Evolutionary conservation across 2,329 filamentous ascomycete genomes (phyloP).

Genomic region (Trichophyton benhamiae): DNA sequence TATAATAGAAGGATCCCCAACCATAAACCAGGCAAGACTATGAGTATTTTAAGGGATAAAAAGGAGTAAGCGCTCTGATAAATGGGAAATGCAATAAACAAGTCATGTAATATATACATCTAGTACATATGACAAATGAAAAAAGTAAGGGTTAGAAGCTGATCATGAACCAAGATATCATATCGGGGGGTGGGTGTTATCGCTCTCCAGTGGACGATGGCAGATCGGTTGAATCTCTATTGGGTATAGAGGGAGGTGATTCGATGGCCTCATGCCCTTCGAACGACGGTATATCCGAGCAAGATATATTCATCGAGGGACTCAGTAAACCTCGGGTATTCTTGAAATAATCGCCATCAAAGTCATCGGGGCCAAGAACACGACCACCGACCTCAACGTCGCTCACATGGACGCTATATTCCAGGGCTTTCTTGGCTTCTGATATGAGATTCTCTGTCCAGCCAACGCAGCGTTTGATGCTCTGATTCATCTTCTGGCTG

Average conservation of each 20-base stretch:
- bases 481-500: conserved; percentile 91
- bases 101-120: neutral
- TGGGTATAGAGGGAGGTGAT: neutral
- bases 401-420: conserved; percentile 64
- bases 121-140: neutral
- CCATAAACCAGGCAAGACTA: neutral
- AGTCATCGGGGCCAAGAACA: conserved; percentile 59
- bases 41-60: neutral
- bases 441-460: conserved; percentile 86
- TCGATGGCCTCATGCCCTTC: neutral
- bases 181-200: neutral
- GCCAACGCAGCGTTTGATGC: conserved; percentile 73
- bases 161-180: neutral
- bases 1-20: neutral
- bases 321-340: conserved; percentile 23
- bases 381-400: conserved; percentile 74
- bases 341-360: conserved; percentile 26
- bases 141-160: neutral
- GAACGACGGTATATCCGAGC: neutral
- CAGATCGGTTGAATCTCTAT: neutral
- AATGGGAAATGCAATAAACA: neutral
- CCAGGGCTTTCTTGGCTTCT: conserved; percentile 75
- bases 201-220: neutral
- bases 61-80: neutral
- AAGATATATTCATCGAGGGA: conserved; percentile 12